phyloP scores from a whole-genome alignment of 768 basidiomycete genomes.

The Tulasnella sp. region DNA sequence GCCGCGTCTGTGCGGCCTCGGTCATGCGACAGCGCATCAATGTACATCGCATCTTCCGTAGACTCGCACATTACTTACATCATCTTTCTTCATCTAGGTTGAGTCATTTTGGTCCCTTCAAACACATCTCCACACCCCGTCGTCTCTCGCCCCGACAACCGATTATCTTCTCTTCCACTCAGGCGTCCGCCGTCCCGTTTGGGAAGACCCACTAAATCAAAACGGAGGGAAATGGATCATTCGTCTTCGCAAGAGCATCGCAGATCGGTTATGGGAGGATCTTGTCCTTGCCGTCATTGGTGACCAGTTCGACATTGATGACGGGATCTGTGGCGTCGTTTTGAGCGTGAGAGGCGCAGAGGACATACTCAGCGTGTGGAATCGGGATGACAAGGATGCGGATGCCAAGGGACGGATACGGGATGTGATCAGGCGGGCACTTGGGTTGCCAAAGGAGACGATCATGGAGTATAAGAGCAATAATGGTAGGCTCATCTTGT shows the following conservation, averaged over 20 bases:
- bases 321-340: slow-evolving; percentile 79
- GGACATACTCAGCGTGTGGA: slow-evolving; percentile 92
- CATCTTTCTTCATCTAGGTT: slow-evolving; percentile 38
- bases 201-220: slow-evolving; percentile 89
- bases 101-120: slow-evolving; percentile 95
- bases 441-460: slow-evolving; percentile 65
- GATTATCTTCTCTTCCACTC: slow-evolving; percentile 90
- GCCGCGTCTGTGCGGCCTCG: neutral
- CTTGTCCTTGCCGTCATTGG: slow-evolving; percentile 78
- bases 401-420: slow-evolving; percentile 71
- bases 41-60: too few relatives aligned
- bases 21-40: too few relatives aligned
- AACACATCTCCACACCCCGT: slow-evolving; percentile 83
- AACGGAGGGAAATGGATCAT: slow-evolving; percentile 93
- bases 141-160: slow-evolving; percentile 73
- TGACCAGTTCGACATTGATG: slow-evolving; percentile 65
- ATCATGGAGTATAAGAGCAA: slow-evolving; percentile 87
- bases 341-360: slow-evolving; percentile 88
- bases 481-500: slow-evolving; percentile 42
- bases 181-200: slow-evolving; percentile 77
- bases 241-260: slow-evolving; percentile 79
- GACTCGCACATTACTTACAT: neutral
- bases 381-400: slow-evolving; percentile 63
- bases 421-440: slow-evolving; percentile 62
- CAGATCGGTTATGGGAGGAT: slow-evolving; percentile 87